Evolutionary conservation across 2,329 filamentous ascomycete species (phyloP).

Genomic region (Aspergillus pseudoviridinutans): DNA sequence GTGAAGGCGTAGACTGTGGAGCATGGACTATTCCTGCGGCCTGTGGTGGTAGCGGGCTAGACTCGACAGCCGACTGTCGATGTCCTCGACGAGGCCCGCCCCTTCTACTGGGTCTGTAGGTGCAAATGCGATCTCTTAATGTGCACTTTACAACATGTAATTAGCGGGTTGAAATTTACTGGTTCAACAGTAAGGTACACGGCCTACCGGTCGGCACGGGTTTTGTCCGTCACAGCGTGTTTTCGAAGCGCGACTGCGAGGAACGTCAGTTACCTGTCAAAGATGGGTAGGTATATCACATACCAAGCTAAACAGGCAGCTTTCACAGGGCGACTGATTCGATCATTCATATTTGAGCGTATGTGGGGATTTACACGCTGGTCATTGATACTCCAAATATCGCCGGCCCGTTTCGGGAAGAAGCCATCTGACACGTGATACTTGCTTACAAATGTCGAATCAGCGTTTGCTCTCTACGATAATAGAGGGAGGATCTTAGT

Average conservation of each 20-base stretch:
- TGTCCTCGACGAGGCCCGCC: not conserved
- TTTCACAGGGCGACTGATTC: not conserved
- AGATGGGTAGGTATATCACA: not conserved
- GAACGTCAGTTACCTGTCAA: not conserved
- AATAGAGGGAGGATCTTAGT: too few species aligned
- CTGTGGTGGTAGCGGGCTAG: not conserved
- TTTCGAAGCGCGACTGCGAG: slow-evolving; percentile 1
- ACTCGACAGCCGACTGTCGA: not conserved
- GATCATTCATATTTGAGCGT: not conserved
- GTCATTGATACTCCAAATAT: too few species aligned
- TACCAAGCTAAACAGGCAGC: not conserved
- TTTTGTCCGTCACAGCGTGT: slow-evolving; percentile 1
- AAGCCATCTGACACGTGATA: too few species aligned
- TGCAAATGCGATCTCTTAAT: not conserved
- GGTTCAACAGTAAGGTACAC: not conserved
- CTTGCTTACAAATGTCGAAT: too few species aligned
- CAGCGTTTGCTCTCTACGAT: too few species aligned
- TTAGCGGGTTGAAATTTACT: not conserved
- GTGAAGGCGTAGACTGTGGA: not conserved
- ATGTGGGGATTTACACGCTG: not conserved
- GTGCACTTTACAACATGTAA: not conserved
- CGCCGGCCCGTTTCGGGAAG: too few species aligned
- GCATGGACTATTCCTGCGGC: not conserved
- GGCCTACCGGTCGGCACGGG: slow-evolving; percentile 1
- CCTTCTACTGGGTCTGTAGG: not conserved